A percentile compares a stretch with the other conserved stretches of the same genome.
Evolutionary conservation across 1,139 yeast genomes (phyloP).

Genomic region (Candida anutae): DNA sequence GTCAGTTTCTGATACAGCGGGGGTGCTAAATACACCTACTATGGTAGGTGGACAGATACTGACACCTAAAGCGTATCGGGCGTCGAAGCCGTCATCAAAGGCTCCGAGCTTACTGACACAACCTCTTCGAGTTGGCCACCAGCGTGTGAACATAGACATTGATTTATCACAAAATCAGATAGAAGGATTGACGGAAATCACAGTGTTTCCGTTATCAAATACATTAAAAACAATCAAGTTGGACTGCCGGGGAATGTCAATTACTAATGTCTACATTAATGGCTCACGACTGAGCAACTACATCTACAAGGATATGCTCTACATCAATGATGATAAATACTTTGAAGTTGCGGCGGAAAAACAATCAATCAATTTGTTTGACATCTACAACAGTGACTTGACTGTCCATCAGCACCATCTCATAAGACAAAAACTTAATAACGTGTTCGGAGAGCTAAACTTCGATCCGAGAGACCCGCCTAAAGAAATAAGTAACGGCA

Average conservation of each 20-base stretch:
- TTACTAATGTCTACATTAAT: conserved; percentile 60
- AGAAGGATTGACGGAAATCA: conserved; percentile 76
- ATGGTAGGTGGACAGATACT: conserved; percentile 3
- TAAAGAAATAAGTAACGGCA: conserved; percentile 20
- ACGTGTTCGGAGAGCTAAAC: conserved; percentile 49
- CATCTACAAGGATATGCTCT: conserved; percentile 30
- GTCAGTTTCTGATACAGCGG: conserved; percentile 9
- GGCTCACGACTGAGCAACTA: conserved; percentile 25
- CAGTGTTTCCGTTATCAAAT: conserved; percentile 64
- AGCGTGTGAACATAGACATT: conserved; percentile 58
- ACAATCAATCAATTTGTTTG: conserved; percentile 27
- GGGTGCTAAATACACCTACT: conserved; percentile 4
- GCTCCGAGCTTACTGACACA: conserved; percentile 26
- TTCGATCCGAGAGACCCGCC: conserved; percentile 20
- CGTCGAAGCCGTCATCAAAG: conserved; percentile 12
- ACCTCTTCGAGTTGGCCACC: conserved; percentile 55
- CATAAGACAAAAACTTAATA: conserved; percentile 54
- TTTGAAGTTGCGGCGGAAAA: conserved; percentile 17
- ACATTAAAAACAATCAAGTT: conserved; percentile 52
- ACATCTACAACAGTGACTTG: conserved; percentile 35
- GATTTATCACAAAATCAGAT: conserved; percentile 48
- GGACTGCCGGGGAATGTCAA: conserved; percentile 74
- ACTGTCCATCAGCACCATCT: conserved; percentile 56
- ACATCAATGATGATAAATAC: conserved; percentile 27
- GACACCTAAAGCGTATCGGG: conserved; percentile 7